Base-by-base conservation (phyloP, 495 filamentous ascomycete species). In the Annulohypoxylon maeteangense region DNA sequence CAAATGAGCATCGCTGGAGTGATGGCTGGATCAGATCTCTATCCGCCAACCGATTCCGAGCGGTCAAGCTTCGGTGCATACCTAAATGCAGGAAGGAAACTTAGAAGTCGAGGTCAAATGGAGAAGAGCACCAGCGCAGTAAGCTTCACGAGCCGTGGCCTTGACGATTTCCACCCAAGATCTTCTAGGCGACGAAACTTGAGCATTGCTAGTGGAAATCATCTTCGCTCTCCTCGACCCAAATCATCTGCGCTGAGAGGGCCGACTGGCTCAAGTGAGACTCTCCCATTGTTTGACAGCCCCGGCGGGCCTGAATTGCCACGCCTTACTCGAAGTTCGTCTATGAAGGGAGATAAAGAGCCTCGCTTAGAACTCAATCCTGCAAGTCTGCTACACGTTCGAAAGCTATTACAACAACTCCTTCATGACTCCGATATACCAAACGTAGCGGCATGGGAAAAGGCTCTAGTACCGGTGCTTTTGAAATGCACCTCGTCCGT, bases 401-500 rank as follows among this genome's bases (percentile, higher is more conserved):
- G 89, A 44, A 92, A 88, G 70, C 87, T 99, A 16, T 84, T 98
- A 18, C 88, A 86, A 10, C 96, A 99, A 76, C 82, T 98, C 16
- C 79, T 99, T 11, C 80, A 88, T 58, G 95, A 97, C 81, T 84
- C 87, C 0, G 81, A 85, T n/a, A 86, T 98, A 14, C 87, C 90
- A 40, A 89, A 92, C 71, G 81, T 87, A 1, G 80, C 85, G 1
- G 88, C 89, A 47, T 99, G 96, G 96, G 95, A 98, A 71, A 93
- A 89, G 59, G 93, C 96, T 0, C 84, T 99, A 18, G 86, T 98
- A 54, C 96, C 96, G 11, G 96, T 98, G 56, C 82, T 99, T 1
- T 83, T 98, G 16, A 91, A 94, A 68, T 94, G 93, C 65, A 95
- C 95, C 0, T 94, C 97, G 71, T 95, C 97, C 73, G 93, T 99